phyloP scores from a whole-genome alignment of 1,139 yeast genomes.

The Pichia sp. region DNA sequence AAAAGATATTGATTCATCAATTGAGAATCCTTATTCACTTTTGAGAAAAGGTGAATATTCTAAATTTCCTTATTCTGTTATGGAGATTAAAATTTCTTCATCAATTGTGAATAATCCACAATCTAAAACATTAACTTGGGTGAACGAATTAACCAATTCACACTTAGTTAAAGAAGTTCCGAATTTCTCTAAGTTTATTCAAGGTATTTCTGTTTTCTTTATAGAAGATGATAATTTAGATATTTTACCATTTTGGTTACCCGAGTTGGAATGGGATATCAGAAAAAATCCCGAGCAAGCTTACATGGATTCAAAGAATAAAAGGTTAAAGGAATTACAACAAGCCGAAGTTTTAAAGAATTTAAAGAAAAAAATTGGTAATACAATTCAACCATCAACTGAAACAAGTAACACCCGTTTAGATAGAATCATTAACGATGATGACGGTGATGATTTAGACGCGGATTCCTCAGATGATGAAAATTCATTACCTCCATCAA shows the following conservation, averaged over 20 bases:
- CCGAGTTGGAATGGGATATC: slow-evolving; percentile 79
- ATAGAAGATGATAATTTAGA: slow-evolving; percentile 88
- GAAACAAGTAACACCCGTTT: slow-evolving; percentile 23
- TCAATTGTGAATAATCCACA: slow-evolving; percentile 38
- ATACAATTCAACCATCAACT: slow-evolving; percentile 20
- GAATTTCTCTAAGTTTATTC: slow-evolving; percentile 81
- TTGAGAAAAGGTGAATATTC: slow-evolving; percentile 81
- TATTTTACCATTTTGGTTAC: slow-evolving; percentile 89
- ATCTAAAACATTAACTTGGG: slow-evolving; percentile 59
- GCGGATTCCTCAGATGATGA: slow-evolving; percentile 40
- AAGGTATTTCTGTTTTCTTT: slow-evolving; percentile 82
- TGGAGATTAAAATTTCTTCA: slow-evolving; percentile 77
- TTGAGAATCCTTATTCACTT: slow-evolving; percentile 61
- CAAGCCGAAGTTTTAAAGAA: slow-evolving; percentile 29
- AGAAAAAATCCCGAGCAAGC: slow-evolving; percentile 72
- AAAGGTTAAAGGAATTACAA: slow-evolving; percentile 22
- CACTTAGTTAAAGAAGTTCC: slow-evolving; percentile 89
- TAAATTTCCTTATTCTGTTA: slow-evolving; percentile 84
- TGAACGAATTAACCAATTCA: slow-evolving; percentile 75
- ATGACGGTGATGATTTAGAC: slow-evolving; percentile 30
- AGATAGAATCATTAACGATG: slow-evolving; percentile 24
- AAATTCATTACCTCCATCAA: slow-evolving; percentile 28
- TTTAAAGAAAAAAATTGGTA: slow-evolving; percentile 26
- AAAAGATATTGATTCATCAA: slow-evolving; percentile 74
- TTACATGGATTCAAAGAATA: slow-evolving; percentile 34